Evolutionary conservation across 2,329 filamentous ascomycete genomes (phyloP).

Genomic region (Calonectria pauciramosa): DNA sequence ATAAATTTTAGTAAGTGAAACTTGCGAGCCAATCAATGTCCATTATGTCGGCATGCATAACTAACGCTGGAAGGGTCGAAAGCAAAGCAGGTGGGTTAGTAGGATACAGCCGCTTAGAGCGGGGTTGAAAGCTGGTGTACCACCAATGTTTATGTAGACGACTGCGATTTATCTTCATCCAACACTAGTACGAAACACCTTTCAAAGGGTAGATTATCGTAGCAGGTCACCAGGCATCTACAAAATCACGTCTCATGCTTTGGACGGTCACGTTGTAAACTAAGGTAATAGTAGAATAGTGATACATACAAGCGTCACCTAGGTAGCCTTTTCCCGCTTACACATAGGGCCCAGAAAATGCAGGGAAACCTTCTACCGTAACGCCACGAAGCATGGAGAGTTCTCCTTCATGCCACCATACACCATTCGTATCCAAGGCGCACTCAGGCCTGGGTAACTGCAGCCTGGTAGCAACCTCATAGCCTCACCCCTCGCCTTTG

Average conservation of each 20-base stretch:
- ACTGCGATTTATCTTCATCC: not conserved
- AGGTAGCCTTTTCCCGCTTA: constrained; percentile 44
- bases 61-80: not conserved
- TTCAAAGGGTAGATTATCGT: not conserved
- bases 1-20: not conserved
- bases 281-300: constrained; percentile 36
- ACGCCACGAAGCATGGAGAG: constrained; percentile 44
- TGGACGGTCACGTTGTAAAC: constrained; percentile 39
- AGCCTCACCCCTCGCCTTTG: constrained; percentile 5
- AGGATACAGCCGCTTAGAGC: not conserved
- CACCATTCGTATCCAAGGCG: constrained; percentile 45
- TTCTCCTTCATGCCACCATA: constrained; percentile 38
- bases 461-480: not conserved
- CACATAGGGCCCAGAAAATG: constrained; percentile 42
- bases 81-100: not conserved
- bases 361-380: constrained; percentile 45
- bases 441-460: constrained; percentile 21
- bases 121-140: not conserved
- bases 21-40: not conserved
- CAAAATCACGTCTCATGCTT: constrained; percentile 10
- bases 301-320: constrained; percentile 48
- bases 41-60: not conserved
- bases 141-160: not conserved
- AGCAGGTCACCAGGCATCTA: not conserved
- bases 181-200: not conserved